phyloP scores from a whole-genome alignment of 345 rosid species.

The Murraya koenigii region DNA sequence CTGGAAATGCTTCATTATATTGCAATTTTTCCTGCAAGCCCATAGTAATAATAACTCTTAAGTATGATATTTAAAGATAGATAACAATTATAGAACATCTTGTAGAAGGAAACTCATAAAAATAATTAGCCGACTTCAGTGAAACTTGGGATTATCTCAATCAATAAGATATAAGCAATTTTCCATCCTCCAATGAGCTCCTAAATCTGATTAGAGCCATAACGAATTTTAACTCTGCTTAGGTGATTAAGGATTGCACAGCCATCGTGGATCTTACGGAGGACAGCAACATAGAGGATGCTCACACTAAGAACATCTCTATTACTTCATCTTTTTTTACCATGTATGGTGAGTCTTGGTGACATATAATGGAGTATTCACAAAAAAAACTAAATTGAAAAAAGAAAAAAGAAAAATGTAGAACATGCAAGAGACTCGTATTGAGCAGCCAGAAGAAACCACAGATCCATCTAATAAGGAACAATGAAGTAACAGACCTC shows the following conservation, averaged over 20 bases:
- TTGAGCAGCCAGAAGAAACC: slow-evolving; percentile 7
- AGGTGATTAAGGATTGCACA: background rate
- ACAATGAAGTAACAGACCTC: slow-evolving; percentile 53
- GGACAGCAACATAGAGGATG: background rate
- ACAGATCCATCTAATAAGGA: background rate
- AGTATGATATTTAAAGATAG: background rate
- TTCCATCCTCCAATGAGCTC: background rate
- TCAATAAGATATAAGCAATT: background rate
- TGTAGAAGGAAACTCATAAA: background rate
- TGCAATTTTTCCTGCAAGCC: slow-evolving; percentile 57
- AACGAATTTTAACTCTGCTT: background rate
- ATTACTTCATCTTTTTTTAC: background rate
- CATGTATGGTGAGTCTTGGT: background rate
- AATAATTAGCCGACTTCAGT: background rate
- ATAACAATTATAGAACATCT: background rate
- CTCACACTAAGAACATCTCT: background rate
- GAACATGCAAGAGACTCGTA: background rate
- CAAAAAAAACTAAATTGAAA: background rate
- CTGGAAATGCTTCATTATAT: slow-evolving; percentile 54
- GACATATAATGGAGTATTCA: background rate
- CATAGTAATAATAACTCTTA: slow-evolving; percentile 12
- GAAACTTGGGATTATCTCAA: background rate
- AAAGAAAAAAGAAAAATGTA: background rate
- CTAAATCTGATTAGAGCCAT: background rate
- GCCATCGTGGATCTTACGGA: background rate